A percentile compares a stretch with the other conserved stretches of the same genome.
phyloP scores from a whole-genome alignment of 768 basidiomycete species.

The Auricularia sp. region DNA sequence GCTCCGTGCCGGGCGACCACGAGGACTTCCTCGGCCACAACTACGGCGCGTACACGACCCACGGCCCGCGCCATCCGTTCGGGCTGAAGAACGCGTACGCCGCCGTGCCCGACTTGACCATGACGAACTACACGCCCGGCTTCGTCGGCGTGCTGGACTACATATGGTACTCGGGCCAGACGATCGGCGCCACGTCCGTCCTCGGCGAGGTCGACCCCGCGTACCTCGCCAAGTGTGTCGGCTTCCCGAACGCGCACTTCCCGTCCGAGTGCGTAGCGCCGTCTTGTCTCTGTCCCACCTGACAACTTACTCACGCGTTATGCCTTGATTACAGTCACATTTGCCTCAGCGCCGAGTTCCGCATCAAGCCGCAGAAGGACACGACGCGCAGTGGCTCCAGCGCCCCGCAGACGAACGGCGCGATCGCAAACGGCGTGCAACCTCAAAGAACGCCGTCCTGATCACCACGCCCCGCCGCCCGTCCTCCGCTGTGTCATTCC shows the following conservation, averaged over 20 bases:
- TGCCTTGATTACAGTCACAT: constrained; percentile 45
- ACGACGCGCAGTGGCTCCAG: neutral
- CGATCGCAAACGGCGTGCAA: neutral
- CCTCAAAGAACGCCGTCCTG: neutral
- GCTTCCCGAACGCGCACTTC: constrained; percentile 95
- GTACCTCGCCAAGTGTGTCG: constrained; percentile 86
- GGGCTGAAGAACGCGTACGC: constrained; percentile 81
- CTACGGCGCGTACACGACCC: constrained; percentile 80
- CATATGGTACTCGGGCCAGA: constrained; percentile 78
- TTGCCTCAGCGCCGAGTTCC: constrained; percentile 63
- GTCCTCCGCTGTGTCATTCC: neutral
- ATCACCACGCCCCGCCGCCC: neutral
- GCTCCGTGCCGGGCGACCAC: constrained; percentile 61
- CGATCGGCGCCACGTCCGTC: constrained; percentile 69
- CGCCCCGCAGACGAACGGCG: neutral
- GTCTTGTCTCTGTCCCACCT: constrained; percentile 1
- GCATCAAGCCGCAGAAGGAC: constrained; percentile 53
- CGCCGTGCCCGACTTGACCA: constrained; percentile 43
- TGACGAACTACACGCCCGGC: constrained; percentile 87
- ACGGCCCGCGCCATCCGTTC: constrained; percentile 68
- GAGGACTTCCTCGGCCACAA: constrained; percentile 85
- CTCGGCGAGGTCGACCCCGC: constrained; percentile 75
- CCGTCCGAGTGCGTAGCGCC: constrained; percentile 77
- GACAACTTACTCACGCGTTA: too few species aligned
- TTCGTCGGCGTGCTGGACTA: constrained; percentile 88